A percentile compares a stretch with the other conserved stretches of the same genome.
These are phyloP conservation scores for Casuarina cunninghamiana DNA, from an alignment of 306 rosid genomes.

Conservation along the genomic window DNA sequence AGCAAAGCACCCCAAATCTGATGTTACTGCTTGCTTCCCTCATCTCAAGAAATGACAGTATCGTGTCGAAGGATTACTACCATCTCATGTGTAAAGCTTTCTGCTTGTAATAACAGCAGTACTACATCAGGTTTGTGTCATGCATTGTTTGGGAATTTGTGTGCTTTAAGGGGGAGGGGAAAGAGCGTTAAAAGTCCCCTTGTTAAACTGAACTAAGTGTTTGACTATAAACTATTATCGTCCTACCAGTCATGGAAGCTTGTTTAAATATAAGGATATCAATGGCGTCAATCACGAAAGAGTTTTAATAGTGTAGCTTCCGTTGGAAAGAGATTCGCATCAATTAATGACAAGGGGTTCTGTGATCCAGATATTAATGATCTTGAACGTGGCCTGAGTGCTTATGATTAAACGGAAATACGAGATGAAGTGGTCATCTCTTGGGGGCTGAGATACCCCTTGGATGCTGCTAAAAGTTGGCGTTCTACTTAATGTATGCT, in stretches of 20 bases:
- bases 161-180: conserved; percentile 12
- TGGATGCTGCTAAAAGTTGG: too few species aligned
- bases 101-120: conserved; percentile 18
- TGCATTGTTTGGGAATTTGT: conserved; percentile 20
- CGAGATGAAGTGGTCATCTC: too few species aligned
- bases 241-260: neutral
- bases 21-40: conserved; percentile 57
- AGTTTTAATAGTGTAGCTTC: too few species aligned
- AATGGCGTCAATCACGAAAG: neutral
- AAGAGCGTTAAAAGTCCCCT: neutral
- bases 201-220: conserved; percentile 19
- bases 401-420: too few species aligned
- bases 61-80: conserved; percentile 6
- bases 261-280: neutral
- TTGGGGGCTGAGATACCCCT: too few species aligned
- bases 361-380: too few species aligned
- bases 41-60: conserved; percentile 57
- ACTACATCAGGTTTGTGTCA: conserved; percentile 18
- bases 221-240: conserved; percentile 20
- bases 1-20: conserved; percentile 85
- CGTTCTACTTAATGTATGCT: too few species aligned
- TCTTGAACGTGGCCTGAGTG: too few species aligned
- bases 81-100: conserved; percentile 31
- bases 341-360: too few species aligned
- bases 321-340: too few species aligned